These are phyloP conservation scores for Verticillium isaacii DNA, from an alignment of 2,329 filamentous ascomycete species.

Conservation along the genomic window DNA sequence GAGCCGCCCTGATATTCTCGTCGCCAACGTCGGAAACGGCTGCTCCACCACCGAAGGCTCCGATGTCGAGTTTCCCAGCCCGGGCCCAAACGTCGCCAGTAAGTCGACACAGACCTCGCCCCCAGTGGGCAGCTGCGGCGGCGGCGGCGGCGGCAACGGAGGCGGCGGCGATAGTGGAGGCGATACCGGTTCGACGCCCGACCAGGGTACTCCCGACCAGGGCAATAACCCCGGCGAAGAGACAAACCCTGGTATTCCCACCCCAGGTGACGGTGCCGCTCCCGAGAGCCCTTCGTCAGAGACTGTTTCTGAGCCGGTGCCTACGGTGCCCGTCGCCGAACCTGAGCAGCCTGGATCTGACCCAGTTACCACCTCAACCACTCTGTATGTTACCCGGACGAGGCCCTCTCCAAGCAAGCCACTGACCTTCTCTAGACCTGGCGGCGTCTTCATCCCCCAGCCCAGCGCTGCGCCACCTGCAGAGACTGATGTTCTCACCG, in stretches of 20 bases:
- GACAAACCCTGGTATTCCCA: background rate
- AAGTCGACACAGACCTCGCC: constrained; percentile 28
- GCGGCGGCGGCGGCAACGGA: constrained; percentile 25
- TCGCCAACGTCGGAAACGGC: constrained; percentile 60
- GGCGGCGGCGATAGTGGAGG: constrained; percentile 17
- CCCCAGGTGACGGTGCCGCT: constrained; percentile 4
- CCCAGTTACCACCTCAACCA: background rate
- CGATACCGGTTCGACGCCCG: constrained; percentile 16
- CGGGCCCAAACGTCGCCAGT: constrained; percentile 50
- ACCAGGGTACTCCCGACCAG: background rate
- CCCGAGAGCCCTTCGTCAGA: background rate
- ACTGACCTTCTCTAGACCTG: constrained; percentile 26
- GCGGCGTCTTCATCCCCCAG: constrained; percentile 37
- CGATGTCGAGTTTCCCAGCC: constrained; percentile 61
- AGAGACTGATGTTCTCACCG: background rate
- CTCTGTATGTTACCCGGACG: background rate
- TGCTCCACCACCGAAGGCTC: constrained; percentile 54
- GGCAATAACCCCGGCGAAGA: constrained; percentile 1
- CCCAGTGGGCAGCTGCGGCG: constrained; percentile 30
- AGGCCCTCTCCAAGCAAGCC: constrained; percentile 1
- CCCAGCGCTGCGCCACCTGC: constrained; percentile 11
- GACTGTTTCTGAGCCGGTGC: constrained; percentile 6
- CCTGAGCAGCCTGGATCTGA: background rate
- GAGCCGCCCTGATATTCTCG: constrained; percentile 62
- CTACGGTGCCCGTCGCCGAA: constrained; percentile 17